Base-by-base conservation (phyloP, 179 eudicot species). In the Heliamphora pulchella region DNA sequence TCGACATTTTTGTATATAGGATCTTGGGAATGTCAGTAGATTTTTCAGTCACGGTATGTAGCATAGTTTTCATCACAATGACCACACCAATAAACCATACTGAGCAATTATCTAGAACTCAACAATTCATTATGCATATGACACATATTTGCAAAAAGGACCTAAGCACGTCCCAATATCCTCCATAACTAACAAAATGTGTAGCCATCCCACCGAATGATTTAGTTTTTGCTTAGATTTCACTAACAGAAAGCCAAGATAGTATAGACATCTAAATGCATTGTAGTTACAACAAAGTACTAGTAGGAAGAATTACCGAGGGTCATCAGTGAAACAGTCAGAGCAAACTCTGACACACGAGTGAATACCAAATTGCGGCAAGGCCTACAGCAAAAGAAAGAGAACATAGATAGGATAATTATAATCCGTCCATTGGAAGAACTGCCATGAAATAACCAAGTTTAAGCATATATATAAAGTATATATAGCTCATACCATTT, bases 301-400 rank as follows among this genome's bases (percentile, higher is more conserved):
- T 17, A 58, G 71, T 15, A 3, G 71, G 22, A 15, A 73, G 77
- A 61, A 79, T 82, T 92, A 96, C 99, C 97, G 82, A 55, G 92
- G 88, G 46, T 86, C 87, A 75, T 84, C 74, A 83, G 90, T 90
- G 84, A 86, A 94, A 86, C 99, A 96, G 82, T 91, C 94, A 59
- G 93, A 86, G 84, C 99, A 96, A 82, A 96, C 99, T 86, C 99
- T 93, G 68, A 92, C 99, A 79, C 79, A 68, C 43, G 90, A 81
- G 83, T 85, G 87, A 80, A 96, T 87, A 75, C 92, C 97, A 86
- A 91, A 96, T 83, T 94, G 93, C 46, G 99, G 97, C 77, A 94
- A 86, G 76, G 96, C 90, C 98, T 94, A 82, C 68, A 71, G 43
- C 7, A 46, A 66, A 11, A 79, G 54, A 31, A 41, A 75, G 17